Evolutionary conservation across 495 filamentous ascomycete species (phyloP).

Genomic region (Penicillium cataractarum): DNA sequence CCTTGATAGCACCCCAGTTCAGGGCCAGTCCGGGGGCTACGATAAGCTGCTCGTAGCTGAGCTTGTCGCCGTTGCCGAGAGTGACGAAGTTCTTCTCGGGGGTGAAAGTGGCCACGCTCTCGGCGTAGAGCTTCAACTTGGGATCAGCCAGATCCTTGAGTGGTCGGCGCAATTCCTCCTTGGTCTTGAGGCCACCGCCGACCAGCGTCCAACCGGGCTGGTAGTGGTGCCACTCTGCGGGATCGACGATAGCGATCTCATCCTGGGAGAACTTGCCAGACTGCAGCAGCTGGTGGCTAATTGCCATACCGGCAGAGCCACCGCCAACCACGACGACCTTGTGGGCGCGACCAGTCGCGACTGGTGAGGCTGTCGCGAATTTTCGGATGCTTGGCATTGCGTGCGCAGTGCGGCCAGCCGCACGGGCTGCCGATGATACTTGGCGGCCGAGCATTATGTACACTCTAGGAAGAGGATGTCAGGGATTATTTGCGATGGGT

Average conservation of each 20-base stretch:
- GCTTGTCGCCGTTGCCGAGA: conserved; percentile 57
- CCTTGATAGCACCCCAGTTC: conserved; percentile 59
- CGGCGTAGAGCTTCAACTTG: conserved; percentile 65
- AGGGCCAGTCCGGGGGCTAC: conserved; percentile 65
- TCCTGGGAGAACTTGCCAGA: conserved; percentile 57
- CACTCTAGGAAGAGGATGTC: background rate
- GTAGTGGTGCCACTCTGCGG: conserved; percentile 67
- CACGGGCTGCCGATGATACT: conserved; percentile 22
- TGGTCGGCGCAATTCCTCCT: conserved; percentile 56
- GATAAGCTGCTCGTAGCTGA: conserved; percentile 66
- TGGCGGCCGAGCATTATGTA: conserved; percentile 28
- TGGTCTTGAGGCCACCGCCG: conserved; percentile 63
- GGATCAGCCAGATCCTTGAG: conserved; percentile 57
- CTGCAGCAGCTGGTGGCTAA: conserved; percentile 65
- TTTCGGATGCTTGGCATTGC: conserved; percentile 21
- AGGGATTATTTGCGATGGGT: background rate
- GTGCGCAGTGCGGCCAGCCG: conserved; percentile 20
- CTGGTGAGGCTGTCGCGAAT: conserved; percentile 49
- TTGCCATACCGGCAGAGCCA: conserved; percentile 62
- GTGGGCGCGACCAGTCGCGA: conserved; percentile 49
- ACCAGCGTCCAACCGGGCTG: conserved; percentile 75
- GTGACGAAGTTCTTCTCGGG: conserved; percentile 63
- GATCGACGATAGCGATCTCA: conserved; percentile 70
- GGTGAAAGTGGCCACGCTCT: conserved; percentile 53
- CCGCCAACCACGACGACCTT: conserved; percentile 67